Evolutionary conservation across 2,329 filamentous ascomycete species (phyloP).

Genomic region (Falciphora oryzae): DNA sequence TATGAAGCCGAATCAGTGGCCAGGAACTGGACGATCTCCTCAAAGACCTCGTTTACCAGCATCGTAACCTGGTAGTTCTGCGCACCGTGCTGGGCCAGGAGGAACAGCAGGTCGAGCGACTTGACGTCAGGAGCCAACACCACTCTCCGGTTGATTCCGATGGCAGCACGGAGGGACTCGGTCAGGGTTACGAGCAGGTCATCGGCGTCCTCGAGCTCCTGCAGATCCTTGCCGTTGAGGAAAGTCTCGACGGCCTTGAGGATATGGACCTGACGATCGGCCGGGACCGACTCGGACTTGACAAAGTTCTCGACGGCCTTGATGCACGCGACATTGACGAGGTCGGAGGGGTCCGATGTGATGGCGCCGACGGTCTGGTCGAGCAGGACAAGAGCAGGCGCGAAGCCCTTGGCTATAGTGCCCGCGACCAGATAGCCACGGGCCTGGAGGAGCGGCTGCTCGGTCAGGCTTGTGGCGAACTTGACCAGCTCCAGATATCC

Average conservation of each 20-base stretch:
- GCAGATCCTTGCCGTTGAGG: conserved; percentile 71
- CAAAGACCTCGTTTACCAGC: conserved; percentile 84
- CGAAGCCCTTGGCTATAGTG: conserved; percentile 63
- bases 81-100: conserved; percentile 80
- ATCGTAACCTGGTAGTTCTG: conserved; percentile 87
- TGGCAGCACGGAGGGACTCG: conserved; percentile 77
- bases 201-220: conserved; percentile 80
- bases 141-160: conserved; percentile 70
- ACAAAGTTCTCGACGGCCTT: conserved; percentile 72
- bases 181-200: conserved; percentile 88
- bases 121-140: conserved; percentile 66
- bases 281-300: conserved; percentile 42
- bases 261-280: conserved; percentile 54
- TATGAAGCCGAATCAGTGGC: conserved; percentile 61
- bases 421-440: conserved; percentile 85
- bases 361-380: conserved; percentile 72
- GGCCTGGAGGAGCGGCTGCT: conserved; percentile 74
- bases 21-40: conserved; percentile 71
- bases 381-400: conserved; percentile 59
- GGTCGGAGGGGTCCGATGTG: conserved; percentile 69
- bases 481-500: conserved; percentile 77
- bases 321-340: conserved; percentile 88
- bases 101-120: conserved; percentile 79
- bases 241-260: conserved; percentile 65
- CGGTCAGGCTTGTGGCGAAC: conserved; percentile 62